Base-by-base conservation (phyloP, 2,329 filamentous ascomycete species). In the Calonectria multiphialidica region DNA sequence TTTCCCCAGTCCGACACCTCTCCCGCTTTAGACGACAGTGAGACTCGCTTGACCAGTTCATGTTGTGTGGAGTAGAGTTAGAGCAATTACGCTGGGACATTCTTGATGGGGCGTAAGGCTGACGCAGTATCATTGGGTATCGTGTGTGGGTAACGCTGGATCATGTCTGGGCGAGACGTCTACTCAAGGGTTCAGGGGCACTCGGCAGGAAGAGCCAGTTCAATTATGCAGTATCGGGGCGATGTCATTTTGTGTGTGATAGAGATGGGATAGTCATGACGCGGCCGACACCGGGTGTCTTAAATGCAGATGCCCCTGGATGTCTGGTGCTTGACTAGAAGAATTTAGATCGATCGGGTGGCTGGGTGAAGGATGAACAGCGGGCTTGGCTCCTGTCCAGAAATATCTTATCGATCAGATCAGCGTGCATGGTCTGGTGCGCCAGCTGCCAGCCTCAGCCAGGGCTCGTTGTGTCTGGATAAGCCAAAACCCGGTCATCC, bases 341-440 rank as follows among this genome's bases (percentile, higher is more conserved):
- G 30, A 25, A 30, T n/a, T 12, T 21, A 18, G n/a, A n/a, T 13
- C 28, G 28, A 15, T 16, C 21, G 33, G 21, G 35, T 37, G 47
- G 55, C 50, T 49, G 65, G 28, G 45, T 33, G 50, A 59, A 25
- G 33, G 49, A 44, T 67, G 64, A 40, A 30, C 40, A 28, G 28
- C 30, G 47, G 35, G 23, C 40, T 57, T 37, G 42, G 40, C 37
- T 21, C 69, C 64, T 57, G 35, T 21, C 23, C 15, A 28, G 28
- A 35, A 2, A 40, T 73, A 80, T 79, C 78, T 80, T 80, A 80
- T 80, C 78, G 78, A 80, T 80, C 78, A 74, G 66, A 80, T 80
- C 77, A 77, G 75, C 62, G 23, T 79, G 78, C 78, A 79, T 78
- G 45, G 70, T 37, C 23, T 65, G 28, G 28, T 30, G 8, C 28